Percentiles rank a stretch among this genome's conserved stretches.
phyloP scores from a whole-genome alignment of 2,329 filamentous ascomycete species.

The Davidsoniella virescens region DNA sequence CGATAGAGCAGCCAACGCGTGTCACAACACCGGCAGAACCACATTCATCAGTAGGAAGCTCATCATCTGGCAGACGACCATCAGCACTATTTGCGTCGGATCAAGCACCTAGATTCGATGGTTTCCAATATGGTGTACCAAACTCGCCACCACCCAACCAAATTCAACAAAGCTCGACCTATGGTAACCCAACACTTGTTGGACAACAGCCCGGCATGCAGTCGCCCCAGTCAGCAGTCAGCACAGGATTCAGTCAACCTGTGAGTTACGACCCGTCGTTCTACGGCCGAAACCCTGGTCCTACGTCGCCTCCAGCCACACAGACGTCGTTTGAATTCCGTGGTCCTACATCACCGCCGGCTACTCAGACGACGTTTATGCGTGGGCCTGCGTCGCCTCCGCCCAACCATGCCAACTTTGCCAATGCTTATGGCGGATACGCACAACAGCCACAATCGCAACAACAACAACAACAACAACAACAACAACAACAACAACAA shows the following conservation, averaged over 20 bases:
- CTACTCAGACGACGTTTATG: slow-evolving; percentile 33
- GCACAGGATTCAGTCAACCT: slow-evolving; percentile 28
- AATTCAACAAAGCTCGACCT: slow-evolving; percentile 21
- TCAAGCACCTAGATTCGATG: slow-evolving; percentile 33
- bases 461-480: slow-evolving; percentile 31
- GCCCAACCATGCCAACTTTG: slow-evolving; percentile 37
- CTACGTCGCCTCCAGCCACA: slow-evolving; percentile 46
- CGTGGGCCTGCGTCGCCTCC: slow-evolving; percentile 37
- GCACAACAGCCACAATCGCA: slow-evolving; percentile 19
- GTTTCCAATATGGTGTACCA: slow-evolving; percentile 44
- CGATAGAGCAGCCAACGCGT: slow-evolving; percentile 47
- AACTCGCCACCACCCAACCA: slow-evolving; percentile 37
- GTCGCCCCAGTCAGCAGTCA: slow-evolving; percentile 7
- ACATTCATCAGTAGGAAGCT: slow-evolving; percentile 15
- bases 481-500: slow-evolving; percentile 4
- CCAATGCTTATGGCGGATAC: slow-evolving; percentile 24
- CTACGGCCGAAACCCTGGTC: slow-evolving; percentile 40
- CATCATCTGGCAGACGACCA: slow-evolving; percentile 17
- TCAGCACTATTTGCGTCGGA: slow-evolving; percentile 34
- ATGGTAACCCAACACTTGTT: slow-evolving; percentile 17
- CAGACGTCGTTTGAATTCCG: slow-evolving; percentile 34
- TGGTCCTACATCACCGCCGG: slow-evolving; percentile 36
- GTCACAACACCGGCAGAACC: slow-evolving; percentile 21
- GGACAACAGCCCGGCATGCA: slow-evolving; percentile 21
- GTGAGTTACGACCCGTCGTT: slow-evolving; percentile 39